phyloP scores from a whole-genome alignment of 2,329 filamentous ascomycete species.

The Exophiala oligosperma region DNA sequence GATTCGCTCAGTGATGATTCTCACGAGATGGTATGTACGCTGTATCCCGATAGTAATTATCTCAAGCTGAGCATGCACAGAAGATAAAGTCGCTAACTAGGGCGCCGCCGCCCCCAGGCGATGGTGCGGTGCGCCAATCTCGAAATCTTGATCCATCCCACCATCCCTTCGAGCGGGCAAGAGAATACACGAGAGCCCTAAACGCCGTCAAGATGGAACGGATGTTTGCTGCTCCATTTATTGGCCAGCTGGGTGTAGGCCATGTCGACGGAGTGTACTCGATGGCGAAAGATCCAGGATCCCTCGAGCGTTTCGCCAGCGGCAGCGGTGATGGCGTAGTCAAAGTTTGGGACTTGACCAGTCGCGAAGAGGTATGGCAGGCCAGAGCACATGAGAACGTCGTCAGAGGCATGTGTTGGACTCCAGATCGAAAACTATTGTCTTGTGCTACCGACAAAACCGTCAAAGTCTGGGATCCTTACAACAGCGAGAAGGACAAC shows the following conservation, averaged over 20 bases:
- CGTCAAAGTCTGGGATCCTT: constrained; percentile 90
- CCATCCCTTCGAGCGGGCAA: constrained; percentile 86
- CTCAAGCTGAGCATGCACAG: constrained; percentile 27
- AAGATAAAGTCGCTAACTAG: constrained; percentile 59
- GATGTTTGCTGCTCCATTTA: constrained; percentile 83
- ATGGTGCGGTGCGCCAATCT: constrained; percentile 46
- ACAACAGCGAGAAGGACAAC: constrained; percentile 66
- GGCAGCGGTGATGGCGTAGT: constrained; percentile 89
- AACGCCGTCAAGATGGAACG: constrained; percentile 91
- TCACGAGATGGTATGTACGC: constrained; percentile 15
- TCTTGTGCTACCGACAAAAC: constrained; percentile 84
- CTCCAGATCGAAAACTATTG: constrained; percentile 76
- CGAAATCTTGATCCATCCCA: constrained; percentile 73
- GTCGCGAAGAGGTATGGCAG: constrained; percentile 72
- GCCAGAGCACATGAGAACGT: constrained; percentile 87
- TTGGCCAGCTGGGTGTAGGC: constrained; percentile 82
- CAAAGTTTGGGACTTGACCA: constrained; percentile 85
- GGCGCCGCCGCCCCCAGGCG: constrained; percentile 47
- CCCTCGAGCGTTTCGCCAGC: constrained; percentile 73
- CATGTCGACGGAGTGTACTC: constrained; percentile 90
- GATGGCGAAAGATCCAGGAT: constrained; percentile 76
- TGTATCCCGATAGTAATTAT: not conserved
- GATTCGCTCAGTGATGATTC: constrained; percentile 4
- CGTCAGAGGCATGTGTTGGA: constrained; percentile 90
- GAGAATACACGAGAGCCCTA: constrained; percentile 76